Conservation (phyloP, 2,329 filamentous ascomycete species). For the Zymoseptoria crescenta region DNA sequence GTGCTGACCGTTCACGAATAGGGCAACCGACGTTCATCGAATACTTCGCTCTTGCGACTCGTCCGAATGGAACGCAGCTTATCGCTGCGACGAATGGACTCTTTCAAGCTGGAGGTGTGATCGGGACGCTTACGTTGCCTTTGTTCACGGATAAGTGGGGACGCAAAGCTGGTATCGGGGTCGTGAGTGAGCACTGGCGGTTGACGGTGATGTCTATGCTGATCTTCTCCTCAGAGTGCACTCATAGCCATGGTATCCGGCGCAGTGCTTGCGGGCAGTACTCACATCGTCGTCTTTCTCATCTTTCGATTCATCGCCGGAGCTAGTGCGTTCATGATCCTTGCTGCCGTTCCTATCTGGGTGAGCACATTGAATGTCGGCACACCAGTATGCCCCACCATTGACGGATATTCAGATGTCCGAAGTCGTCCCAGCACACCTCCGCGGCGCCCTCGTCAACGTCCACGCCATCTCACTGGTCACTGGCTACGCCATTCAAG, state of each 20-base stretch:
- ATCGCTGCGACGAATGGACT: slow-evolving; percentile 17
- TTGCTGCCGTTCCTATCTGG: slow-evolving; percentile 30
- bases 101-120: slow-evolving; percentile 17
- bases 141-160: slow-evolving; percentile 16
- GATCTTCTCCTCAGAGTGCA: slow-evolving; percentile 6
- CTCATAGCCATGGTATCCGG: slow-evolving; percentile 24
- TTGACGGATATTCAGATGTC: slow-evolving; percentile 15
- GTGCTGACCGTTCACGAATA: neutral
- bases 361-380: neutral
- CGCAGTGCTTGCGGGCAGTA: slow-evolving; percentile 19
- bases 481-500: slow-evolving; percentile 11
- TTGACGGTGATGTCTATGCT: neutral
- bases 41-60: slow-evolving; percentile 18
- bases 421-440: slow-evolving; percentile 27
- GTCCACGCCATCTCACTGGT: slow-evolving; percentile 25
- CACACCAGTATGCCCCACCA: too few relatives aligned
- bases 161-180: slow-evolving; percentile 11
- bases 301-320: slow-evolving; percentile 29
- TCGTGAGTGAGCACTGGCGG: slow-evolving; percentile 2
- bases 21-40: slow-evolving; percentile 17
- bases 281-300: slow-evolving; percentile 23
- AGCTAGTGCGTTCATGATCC: slow-evolving; percentile 25
- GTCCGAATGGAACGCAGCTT: slow-evolving; percentile 13
- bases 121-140: slow-evolving; percentile 13
- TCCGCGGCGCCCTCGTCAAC: slow-evolving; percentile 29